A percentile compares a stretch with the other conserved stretches of the same genome.
These are phyloP conservation scores for Diplodia corticola DNA, from an alignment of 2,329 filamentous ascomycete species.

Conservation along the genomic window DNA sequence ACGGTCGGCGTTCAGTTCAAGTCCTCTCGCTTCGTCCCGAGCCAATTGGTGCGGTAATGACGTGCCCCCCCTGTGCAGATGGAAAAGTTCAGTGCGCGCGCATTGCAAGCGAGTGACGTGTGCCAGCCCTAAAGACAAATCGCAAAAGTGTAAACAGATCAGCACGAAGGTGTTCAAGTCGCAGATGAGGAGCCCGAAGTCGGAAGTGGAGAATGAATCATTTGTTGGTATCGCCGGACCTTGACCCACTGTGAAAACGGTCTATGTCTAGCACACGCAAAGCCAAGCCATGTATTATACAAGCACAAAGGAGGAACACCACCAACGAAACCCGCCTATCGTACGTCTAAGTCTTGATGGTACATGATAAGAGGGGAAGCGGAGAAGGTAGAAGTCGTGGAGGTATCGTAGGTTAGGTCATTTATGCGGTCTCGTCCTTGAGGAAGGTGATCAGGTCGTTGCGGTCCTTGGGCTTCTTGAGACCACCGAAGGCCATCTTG, in stretches of 20 bases:
- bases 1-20: background rate
- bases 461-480: constrained; percentile 99
- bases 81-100: constrained; percentile 1
- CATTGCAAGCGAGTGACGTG: constrained; percentile 11
- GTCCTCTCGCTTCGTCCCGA: constrained; percentile 14
- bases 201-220: constrained; percentile 22
- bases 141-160: constrained; percentile 17
- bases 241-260: constrained; percentile 19
- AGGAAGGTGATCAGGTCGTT: constrained; percentile 95
- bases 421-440: constrained; percentile 69
- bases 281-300: constrained; percentile 21
- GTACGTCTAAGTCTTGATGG: constrained; percentile 43
- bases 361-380: constrained; percentile 36
- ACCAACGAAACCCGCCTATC: constrained; percentile 31
- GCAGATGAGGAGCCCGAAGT: background rate
- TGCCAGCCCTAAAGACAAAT: constrained; percentile 3
- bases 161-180: background rate
- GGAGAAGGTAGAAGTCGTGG: constrained; percentile 22
- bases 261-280: constrained; percentile 23
- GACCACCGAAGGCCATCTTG: constrained; percentile 99
- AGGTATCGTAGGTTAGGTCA: constrained; percentile 37
- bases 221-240: constrained; percentile 20
- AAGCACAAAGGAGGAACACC: constrained; percentile 17
- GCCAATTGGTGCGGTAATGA: background rate
- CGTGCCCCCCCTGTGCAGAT: background rate